A percentile compares a stretch with the other conserved stretches of the same genome.
phyloP scores from a whole-genome alignment of 257 asterid species.

The Phtheirospermum japonicum region DNA sequence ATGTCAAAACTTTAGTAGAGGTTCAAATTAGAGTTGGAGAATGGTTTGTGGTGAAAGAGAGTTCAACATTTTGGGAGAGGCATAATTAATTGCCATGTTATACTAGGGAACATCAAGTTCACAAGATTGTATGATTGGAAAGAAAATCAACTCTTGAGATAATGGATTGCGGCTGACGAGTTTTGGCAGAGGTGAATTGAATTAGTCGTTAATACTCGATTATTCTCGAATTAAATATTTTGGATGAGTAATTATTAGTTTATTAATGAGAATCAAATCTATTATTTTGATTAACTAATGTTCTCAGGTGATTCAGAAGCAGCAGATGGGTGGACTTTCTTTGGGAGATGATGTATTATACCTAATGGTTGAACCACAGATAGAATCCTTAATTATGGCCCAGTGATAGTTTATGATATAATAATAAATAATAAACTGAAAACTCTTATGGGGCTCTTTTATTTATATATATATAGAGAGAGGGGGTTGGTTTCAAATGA shows the following conservation, averaged over 20 bases:
- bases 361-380: slow-evolving; percentile 52
- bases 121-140: slow-evolving; percentile 31
- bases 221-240: no score
- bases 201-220: not conserved
- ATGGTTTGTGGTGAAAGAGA: slow-evolving; percentile 39
- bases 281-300: not conserved
- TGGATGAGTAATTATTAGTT: no score
- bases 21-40: no score
- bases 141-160: slow-evolving; percentile 38
- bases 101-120: slow-evolving; percentile 19
- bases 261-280: no score
- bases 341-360: slow-evolving; percentile 62
- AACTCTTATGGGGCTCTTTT: not conserved
- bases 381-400: slow-evolving; percentile 57
- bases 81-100: slow-evolving; percentile 27
- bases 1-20: no score
- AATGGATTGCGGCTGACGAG: slow-evolving; percentile 27
- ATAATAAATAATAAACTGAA: slow-evolving; percentile 47
- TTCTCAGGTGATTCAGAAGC: slow-evolving; percentile 51
- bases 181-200: slow-evolving; percentile 46
- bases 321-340: slow-evolving; percentile 42
- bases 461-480: no score
- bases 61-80: slow-evolving; percentile 24
- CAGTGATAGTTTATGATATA: slow-evolving; percentile 51
- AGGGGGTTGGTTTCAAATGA: no score